These are phyloP conservation scores for Lactarius indigo DNA, from an alignment of 768 basidiomycete genomes.

Conservation along the genomic window DNA sequence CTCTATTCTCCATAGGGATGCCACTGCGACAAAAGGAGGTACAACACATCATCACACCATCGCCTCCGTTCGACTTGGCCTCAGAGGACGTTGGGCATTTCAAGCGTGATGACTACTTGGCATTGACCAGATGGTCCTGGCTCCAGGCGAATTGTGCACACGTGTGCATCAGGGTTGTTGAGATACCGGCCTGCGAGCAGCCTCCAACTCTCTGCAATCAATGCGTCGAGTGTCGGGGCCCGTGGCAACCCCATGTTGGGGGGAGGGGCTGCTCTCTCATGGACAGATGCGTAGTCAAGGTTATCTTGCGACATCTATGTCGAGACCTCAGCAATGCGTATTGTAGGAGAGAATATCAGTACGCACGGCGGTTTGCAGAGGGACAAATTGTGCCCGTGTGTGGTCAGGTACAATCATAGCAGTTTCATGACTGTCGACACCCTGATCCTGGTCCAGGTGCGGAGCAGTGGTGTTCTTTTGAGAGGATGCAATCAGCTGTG, in stretches of 20 bases:
- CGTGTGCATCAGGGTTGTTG: neutral
- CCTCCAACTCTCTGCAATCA: neutral
- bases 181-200: neutral
- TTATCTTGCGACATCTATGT: neutral
- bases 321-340: neutral
- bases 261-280: neutral
- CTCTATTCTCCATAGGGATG: neutral
- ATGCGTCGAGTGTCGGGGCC: neutral
- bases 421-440: neutral
- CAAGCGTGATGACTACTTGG: neutral
- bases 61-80: neutral
- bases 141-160: neutral
- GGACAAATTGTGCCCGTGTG: neutral
- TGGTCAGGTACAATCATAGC: too few species aligned
- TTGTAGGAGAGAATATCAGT: neutral
- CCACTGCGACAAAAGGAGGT: neutral
- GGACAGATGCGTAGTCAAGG: neutral
- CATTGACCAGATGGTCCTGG: neutral
- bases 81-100: neutral
- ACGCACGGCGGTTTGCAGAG: neutral
- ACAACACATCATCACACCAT: neutral
- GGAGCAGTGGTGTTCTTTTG: neutral
- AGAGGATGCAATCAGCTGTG: neutral
- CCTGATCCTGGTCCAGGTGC: neutral
- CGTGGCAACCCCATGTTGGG: neutral